Evolutionary conservation across 306 rosid species (phyloP).

Genomic region (Malus domestica): ASM211411v1 NC_041805.1:3805501-3806000

Average conservation of each 20-base stretch:
- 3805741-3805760: conserved; percentile 36
- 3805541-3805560: conserved; percentile 41
- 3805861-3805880: background rate
- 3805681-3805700: conserved; percentile 54
- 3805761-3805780: conserved; percentile 36
- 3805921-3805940: background rate
- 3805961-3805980: background rate
- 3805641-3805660: conserved; percentile 88
- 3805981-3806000: conserved; percentile 48
- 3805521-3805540: conserved; percentile 69
- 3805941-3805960: background rate
- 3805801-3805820: conserved; percentile 99
- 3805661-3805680: conserved; percentile 72
- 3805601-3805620: conserved; percentile 86
- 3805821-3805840: conserved; percentile 79
- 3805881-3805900: background rate
- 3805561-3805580: conserved; percentile 57
- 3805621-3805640: conserved; percentile 97
- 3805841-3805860: conserved; percentile 1
- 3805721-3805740: conserved; percentile 31
- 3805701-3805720: conserved; percentile 44
- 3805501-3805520: conserved; percentile 89
- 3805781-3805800: conserved; percentile 81
- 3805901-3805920: background rate
- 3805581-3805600: conserved; percentile 70